Base-by-base conservation (phyloP, 106 monocot genomes). In the Narthecium ossifragum region DNA sequence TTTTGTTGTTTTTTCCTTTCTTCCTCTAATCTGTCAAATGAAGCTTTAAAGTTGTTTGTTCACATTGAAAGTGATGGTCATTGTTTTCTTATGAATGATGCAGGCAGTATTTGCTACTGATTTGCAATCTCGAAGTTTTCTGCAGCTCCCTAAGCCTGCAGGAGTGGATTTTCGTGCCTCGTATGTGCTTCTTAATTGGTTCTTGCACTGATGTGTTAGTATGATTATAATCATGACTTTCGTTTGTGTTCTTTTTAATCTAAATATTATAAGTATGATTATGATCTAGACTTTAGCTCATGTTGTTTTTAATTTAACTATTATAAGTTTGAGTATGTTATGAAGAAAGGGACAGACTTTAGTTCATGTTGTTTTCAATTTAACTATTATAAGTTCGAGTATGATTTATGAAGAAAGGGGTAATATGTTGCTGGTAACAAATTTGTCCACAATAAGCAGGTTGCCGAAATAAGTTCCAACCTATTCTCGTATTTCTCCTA, bases 101-200 rank as follows among this genome's bases (percentile, higher is more conserved):
- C 82, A 96, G 98, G 69, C 87, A 46, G 87, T 98, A 41, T 98
- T 91, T 77, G 84, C 76, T 37, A 82, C 91, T 66, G 98, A 91
- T 75, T 75, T 98, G 46, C 98, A 98, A 50, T 98, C 98, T 63
- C 75, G 98, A 26, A 81, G 24, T 51, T 98, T 98, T 63, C 47
- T 91, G 61, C 91, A 82, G 20, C 90, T 98, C 48, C 90, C 96
- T 39, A 90, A 81, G 61, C 80, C 96, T 52, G 78, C 58, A 18
- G 96, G 96, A 50, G 96, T 98, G 28, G 96, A 98, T 72, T 98
- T 98, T 52, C 96, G 96, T 62, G 96, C 96, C 31, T 98, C 96
- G 96, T 98, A 94, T 57, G 88, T 73, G 34, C 10, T 62, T 62
- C 3, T 31, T 8, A 31, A 37, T 49, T 13, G 32, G 3, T 13